Percentiles rank a stretch among this genome's conserved stretches.
phyloP scores from a whole-genome alignment of 768 basidiomycete species.

The Macrolepiota dolichaula region DNA sequence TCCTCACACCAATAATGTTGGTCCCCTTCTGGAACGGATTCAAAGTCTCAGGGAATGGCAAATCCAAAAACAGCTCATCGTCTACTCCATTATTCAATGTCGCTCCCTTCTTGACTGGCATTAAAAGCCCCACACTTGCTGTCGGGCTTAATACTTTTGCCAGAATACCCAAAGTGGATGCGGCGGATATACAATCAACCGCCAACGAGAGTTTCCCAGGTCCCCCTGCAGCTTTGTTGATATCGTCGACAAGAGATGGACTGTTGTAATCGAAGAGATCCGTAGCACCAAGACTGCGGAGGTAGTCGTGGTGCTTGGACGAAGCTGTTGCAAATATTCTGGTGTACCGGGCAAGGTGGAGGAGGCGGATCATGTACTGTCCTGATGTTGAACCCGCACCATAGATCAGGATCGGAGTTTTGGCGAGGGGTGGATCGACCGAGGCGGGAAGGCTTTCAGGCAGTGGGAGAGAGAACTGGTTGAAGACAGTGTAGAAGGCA shows the following conservation, averaged over 20 bases:
- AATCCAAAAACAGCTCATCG: slow-evolving; percentile 27
- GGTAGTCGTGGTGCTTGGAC: slow-evolving; percentile 31
- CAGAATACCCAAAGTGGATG: slow-evolving; percentile 31
- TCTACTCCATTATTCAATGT: slow-evolving; percentile 27
- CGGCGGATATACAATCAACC: slow-evolving; percentile 36
- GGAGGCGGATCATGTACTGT: slow-evolving; percentile 34
- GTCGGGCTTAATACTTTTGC: slow-evolving; percentile 31
- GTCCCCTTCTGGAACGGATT: slow-evolving; percentile 35
- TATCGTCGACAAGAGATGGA: slow-evolving; percentile 30
- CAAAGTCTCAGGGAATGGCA: slow-evolving; percentile 25
- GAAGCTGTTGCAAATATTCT: slow-evolving; percentile 42
- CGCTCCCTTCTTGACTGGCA: slow-evolving; percentile 45
- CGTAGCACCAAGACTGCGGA: slow-evolving; percentile 37
- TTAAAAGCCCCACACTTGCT: slow-evolving; percentile 39
- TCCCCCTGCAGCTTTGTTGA: slow-evolving; percentile 29
- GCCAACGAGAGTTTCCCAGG: slow-evolving; percentile 30
- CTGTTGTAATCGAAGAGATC: slow-evolving; percentile 38
- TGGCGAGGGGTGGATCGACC: slow-evolving; percentile 23
- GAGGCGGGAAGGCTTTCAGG: slow-evolving; percentile 29
- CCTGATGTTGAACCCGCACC: slow-evolving; percentile 41
- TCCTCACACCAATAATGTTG: slow-evolving; percentile 34
- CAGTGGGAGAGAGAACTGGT: slow-evolving; percentile 32
- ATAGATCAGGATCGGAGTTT: slow-evolving; percentile 39
- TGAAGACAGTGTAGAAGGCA: slow-evolving; percentile 38
- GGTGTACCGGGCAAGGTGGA: slow-evolving; percentile 39